Conservation (phyloP, 805 yeast species). For the Starmerella scarabaei region DNA sequence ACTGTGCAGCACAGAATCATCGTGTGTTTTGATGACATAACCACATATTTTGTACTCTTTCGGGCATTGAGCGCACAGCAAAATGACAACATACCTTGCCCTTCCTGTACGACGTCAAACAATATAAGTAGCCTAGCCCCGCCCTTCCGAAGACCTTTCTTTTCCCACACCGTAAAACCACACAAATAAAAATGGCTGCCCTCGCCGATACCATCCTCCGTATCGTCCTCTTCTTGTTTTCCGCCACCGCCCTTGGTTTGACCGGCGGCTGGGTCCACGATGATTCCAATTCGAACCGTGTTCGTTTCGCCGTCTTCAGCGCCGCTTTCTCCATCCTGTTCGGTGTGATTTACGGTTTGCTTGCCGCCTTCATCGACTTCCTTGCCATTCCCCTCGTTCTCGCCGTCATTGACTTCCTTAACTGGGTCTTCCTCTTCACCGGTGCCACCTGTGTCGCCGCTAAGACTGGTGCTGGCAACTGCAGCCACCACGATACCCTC, state of each 20-base stretch:
- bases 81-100: slow-evolving; percentile 14
- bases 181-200: slow-evolving; percentile 34
- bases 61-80: slow-evolving; percentile 14
- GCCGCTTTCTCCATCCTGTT: slow-evolving; percentile 76
- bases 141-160: slow-evolving; percentile 3
- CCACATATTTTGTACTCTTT: slow-evolving; percentile 11
- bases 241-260: slow-evolving; percentile 71
- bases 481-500: slow-evolving; percentile 55
- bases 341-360: slow-evolving; percentile 62
- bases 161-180: neutral
- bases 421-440: slow-evolving; percentile 82
- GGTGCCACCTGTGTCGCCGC: slow-evolving; percentile 93
- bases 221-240: slow-evolving; percentile 56
- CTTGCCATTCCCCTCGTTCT: slow-evolving; percentile 80
- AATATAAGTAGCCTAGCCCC: slow-evolving; percentile 15
- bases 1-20: no score
- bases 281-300: slow-evolving; percentile 50
- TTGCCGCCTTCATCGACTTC: slow-evolving; percentile 63
- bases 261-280: slow-evolving; percentile 70
- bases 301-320: slow-evolving; percentile 76
- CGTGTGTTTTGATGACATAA: slow-evolving; percentile 14
- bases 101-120: slow-evolving; percentile 4
- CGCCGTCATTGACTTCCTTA: slow-evolving; percentile 68
- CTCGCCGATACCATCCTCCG: slow-evolving; percentile 71
- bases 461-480: slow-evolving; percentile 74